Evolutionary conservation across 164 flowering plant species (phyloP).

Genomic region (Malania oleifera): DNA sequence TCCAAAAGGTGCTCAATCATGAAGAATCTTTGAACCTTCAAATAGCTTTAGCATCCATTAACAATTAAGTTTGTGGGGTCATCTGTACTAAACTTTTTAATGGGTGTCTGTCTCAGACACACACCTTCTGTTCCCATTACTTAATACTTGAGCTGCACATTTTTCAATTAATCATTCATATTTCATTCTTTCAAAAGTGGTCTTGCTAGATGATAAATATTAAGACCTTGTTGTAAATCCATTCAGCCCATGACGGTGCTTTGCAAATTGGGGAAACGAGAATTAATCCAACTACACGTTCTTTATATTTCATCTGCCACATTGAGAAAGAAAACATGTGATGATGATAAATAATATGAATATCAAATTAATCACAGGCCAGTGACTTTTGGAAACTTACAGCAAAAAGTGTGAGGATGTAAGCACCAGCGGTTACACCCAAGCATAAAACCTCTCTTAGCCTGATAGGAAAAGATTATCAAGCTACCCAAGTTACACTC

Average conservation of each 20-base stretch:
- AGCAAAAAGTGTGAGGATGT: constrained; percentile 64
- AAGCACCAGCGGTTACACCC: constrained; percentile 84
- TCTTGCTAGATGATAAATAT: neutral
- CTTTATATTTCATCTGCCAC: constrained; percentile 51
- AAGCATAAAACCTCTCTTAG: constrained; percentile 56
- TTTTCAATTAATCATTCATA: neutral
- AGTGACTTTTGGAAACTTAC: constrained; percentile 30
- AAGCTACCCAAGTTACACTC: no score
- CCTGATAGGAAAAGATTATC: constrained; percentile 25
- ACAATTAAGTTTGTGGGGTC: no score
- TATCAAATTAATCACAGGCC: neutral
- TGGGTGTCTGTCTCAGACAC: no score
- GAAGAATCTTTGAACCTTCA: no score
- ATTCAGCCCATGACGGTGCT: constrained; percentile 75
- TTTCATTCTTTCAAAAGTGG: neutral
- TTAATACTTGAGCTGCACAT: no score
- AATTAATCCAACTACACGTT: constrained; percentile 67
- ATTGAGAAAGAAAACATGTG: neutral
- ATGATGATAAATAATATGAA: constrained; percentile 1
- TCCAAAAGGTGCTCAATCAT: no score
- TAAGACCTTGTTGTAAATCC: constrained; percentile 70
- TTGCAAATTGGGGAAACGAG: constrained; percentile 71
- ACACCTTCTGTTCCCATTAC: no score
- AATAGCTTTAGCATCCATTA: no score
- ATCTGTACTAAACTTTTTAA: no score